Base-by-base conservation (phyloP, 352 stramenopile genomes). In the Saprolegnia diclina region DNA sequence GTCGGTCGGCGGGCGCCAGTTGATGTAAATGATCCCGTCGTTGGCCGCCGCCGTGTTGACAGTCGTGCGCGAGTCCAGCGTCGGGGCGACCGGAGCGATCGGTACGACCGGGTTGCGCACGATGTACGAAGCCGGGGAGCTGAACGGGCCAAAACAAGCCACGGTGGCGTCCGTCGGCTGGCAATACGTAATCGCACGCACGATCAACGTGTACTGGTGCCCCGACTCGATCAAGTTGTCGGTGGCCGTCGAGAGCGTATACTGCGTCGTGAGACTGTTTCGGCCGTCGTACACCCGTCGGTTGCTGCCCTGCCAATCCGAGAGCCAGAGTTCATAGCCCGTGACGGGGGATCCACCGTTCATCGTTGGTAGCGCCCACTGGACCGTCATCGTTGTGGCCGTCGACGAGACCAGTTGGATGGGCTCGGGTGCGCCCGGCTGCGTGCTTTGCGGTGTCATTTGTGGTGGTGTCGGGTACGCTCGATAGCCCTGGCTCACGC, bases 321-420 rank as follows among this genome's bases (percentile, higher is more conserved):
- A 93, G 65, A 98, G 93, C 89, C 87, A 98, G 29, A 99, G 74
- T 65, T 98, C 85, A 72, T 98, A 99, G 7, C 96, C 95, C 22
- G 86, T 97, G 53, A 98, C 88, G n/a, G 73, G 61, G 19, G 89
- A 87, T 0, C 95, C 96, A 32, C 95, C 95, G 57, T 98, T 97
- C 5, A 91, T 78, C 4, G 81, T 96, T 18, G 96, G 96, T 10
- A 76, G 67, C 16, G 87, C 68, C 96, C 96, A 99, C 40, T 81
- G 76, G 9, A 99, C 77, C 7, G 88, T 91, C 69, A 99, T 97
- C 19, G 88, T 96, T 5, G 85, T 92, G 0, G 88, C 72, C 18
- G 81, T 96, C 6, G 92, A 98, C 19, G 85, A 83, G 10, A 96
- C 83, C 7, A 99, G 74, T 6, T 85, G 65, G n/a, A 98, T 90